phyloP scores from a whole-genome alignment of 441 rosid species.

The Lepidium campestre region DNA sequence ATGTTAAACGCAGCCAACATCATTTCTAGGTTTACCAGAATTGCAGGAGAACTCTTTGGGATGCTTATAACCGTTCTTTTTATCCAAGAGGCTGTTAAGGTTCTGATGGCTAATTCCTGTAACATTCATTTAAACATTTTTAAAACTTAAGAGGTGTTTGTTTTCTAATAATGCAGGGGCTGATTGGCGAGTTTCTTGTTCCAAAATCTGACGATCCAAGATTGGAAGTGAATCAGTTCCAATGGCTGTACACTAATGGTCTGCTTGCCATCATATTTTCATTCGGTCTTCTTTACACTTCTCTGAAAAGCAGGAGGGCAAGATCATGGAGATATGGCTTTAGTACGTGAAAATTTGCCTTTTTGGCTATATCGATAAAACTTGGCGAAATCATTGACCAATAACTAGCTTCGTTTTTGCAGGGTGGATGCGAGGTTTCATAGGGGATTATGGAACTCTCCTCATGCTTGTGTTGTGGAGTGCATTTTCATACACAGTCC shows the following conservation, averaged over 20 bases:
- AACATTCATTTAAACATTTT: neutral
- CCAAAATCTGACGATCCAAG: slow-evolving; percentile 48
- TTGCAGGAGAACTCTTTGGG: slow-evolving; percentile 89
- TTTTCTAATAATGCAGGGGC: slow-evolving; percentile 47
- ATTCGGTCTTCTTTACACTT: slow-evolving; percentile 55
- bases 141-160: neutral
- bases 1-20: slow-evolving; percentile 59
- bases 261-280: slow-evolving; percentile 69
- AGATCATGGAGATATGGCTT: slow-evolving; percentile 77
- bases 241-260: slow-evolving; percentile 73
- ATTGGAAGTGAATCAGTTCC: slow-evolving; percentile 52
- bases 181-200: slow-evolving; percentile 56
- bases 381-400: neutral
- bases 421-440: slow-evolving; percentile 71
- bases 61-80: slow-evolving; percentile 82
- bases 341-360: slow-evolving; percentile 31
- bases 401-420: slow-evolving; percentile 9
- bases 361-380: neutral
- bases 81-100: slow-evolving; percentile 84
- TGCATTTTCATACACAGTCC: slow-evolving; percentile 44
- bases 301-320: slow-evolving; percentile 64
- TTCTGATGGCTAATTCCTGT: slow-evolving; percentile 21
- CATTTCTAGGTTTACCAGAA: slow-evolving; percentile 68
- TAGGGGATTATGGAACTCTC: slow-evolving; percentile 82
- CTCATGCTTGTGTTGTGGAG: slow-evolving; percentile 74